These are phyloP conservation scores for Betula pendula DNA, from an alignment of 306 rosid genomes.

Conservation along the genomic window DNA sequence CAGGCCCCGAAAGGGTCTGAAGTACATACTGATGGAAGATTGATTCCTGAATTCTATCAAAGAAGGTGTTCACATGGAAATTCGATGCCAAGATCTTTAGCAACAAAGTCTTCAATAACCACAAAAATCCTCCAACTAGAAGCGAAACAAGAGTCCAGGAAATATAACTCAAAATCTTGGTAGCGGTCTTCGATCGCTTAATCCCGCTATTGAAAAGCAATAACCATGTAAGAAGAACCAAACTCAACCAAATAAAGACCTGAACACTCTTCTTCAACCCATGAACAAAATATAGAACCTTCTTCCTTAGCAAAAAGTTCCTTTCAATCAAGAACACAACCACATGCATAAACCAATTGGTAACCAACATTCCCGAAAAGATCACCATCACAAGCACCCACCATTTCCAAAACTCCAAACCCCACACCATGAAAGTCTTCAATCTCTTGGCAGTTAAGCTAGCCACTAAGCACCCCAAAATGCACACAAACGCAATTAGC, in stretches of 20 bases:
- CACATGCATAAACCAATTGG: conserved; percentile 72
- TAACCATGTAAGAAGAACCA: conserved; percentile 74
- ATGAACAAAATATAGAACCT: conserved; percentile 89
- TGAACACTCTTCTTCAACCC: conserved; percentile 80
- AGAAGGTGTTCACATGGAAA: conserved; percentile 81
- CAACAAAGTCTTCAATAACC: conserved; percentile 68
- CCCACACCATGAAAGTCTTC: conserved; percentile 41
- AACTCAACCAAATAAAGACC: conserved; percentile 67
- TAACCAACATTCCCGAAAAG: conserved; percentile 75
- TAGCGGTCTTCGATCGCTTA: conserved; percentile 43
- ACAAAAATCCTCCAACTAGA: conserved; percentile 70
- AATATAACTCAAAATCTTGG: conserved; percentile 43
- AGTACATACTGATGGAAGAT: conserved; percentile 79
- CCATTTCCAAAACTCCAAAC: conserved; percentile 83
- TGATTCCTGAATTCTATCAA: conserved; percentile 89
- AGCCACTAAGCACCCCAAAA: conserved; percentile 50
- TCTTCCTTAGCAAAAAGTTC: conserved; percentile 77
- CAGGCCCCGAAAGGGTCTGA: conserved; percentile 74
- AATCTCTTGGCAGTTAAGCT: conserved; percentile 49
- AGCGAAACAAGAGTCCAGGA: conserved; percentile 74
- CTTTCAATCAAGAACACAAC: conserved; percentile 77
- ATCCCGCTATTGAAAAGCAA: conserved; percentile 53
- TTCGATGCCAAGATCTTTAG: conserved; percentile 71
- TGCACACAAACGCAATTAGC: conserved; percentile 44
- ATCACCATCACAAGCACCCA: conserved; percentile 67